Base-by-base conservation (phyloP, 805 yeast species). In the Cyberlindnera mississippiensis region DNA sequence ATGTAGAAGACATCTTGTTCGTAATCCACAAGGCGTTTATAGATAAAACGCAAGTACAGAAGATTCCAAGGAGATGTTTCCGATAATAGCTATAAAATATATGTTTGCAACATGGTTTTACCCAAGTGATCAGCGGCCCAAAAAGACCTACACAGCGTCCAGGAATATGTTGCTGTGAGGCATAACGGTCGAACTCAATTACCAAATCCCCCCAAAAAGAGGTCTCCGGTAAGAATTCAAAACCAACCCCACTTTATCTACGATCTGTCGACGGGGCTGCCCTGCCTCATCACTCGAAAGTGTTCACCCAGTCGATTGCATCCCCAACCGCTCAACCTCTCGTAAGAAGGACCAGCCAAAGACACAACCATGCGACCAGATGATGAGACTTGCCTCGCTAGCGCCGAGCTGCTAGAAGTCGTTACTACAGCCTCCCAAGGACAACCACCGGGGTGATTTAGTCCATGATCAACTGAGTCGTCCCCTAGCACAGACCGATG, bases 41-140 rank as follows among this genome's bases (percentile, higher is more conserved):
- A n/a, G n/a, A 19, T 37, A 37, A 28, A 28, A 20, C 16, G 8
- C 27, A 24, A 8, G 27, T 24, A 24, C 10, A 16, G n/a, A 35
- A 6, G 24, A 33, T 37, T 36, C 12, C 12, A 27, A 27, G 29
- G 24, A 20, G 24, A 6, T 6, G 24, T 20, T 20, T 20, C 24
- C 9, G 9, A 20, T 9, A 20, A 20, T 20, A 9, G 24, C 24
- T 33, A 26, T 40, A 30, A 15, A 11, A 7, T 15, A 34, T 27
- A 81, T 91, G 97, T 91, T 64, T 72, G 95, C 97, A 81, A 88
- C 95, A 91, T 90, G 98, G 98, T 90, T 90, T 86, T 86, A 89
- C 98, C 91, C 96, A 86, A 87, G 80, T 93, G 96, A 83, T 82
- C 79, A 91, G 74, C 59, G 80, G 95, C 80, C 93, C 69, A 72